Evolutionary conservation across 2,329 filamentous ascomycete genomes (phyloP).

Genomic region (Clarireedia monteithiana): DNA sequence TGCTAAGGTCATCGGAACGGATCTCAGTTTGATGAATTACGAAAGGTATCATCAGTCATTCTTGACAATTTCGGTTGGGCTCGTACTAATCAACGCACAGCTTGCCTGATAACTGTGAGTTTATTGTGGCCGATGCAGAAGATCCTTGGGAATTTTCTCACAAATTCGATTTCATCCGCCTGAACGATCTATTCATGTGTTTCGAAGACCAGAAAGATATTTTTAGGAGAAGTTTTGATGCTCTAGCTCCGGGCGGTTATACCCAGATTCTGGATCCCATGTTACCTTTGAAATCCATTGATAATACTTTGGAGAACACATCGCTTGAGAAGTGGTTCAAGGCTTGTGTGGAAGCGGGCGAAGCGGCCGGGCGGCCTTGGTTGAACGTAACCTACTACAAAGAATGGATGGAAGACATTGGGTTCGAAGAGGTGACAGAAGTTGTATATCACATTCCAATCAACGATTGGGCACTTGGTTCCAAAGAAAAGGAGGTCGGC

Average conservation of each 20-base stretch:
- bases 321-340: constrained; percentile 14
- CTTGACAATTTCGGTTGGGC: neutral
- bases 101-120: constrained; percentile 21
- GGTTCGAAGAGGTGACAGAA: constrained; percentile 47
- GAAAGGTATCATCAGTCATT: neutral
- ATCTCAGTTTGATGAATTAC: neutral
- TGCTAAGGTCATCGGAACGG: constrained; percentile 1
- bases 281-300: constrained; percentile 12
- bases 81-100: neutral
- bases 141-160: constrained; percentile 38
- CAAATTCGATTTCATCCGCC: constrained; percentile 43
- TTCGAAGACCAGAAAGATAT: constrained; percentile 12
- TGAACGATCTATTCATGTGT: constrained; percentile 9
- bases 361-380: constrained; percentile 12
- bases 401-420: constrained; percentile 32
- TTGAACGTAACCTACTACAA: constrained; percentile 13
- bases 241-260: constrained; percentile 15
- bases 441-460: constrained; percentile 44
- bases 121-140: constrained; percentile 45
- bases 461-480: constrained; percentile 43
- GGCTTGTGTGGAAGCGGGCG: constrained; percentile 10
- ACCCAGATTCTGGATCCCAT: constrained; percentile 13
- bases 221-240: constrained; percentile 6
- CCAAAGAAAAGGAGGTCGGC: constrained; percentile 17
- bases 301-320: constrained; percentile 19